Evolutionary conservation across 208 protist species (phyloP), one percentile per base, ranked within the genome.

Genomic region (Angomonas deanei): DNA sequence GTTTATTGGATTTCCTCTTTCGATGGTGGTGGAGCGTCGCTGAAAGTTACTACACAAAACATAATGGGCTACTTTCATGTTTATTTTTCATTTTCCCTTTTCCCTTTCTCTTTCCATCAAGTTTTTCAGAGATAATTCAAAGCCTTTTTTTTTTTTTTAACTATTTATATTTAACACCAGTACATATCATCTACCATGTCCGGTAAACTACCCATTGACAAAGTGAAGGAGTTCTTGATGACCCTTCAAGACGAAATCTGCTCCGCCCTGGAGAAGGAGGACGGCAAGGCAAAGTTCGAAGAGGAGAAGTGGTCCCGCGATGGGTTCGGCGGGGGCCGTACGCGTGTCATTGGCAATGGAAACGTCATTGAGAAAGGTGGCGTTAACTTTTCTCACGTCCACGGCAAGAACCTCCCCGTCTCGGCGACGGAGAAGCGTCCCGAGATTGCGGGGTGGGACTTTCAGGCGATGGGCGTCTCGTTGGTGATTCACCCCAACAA

Each of bases 401-500:
- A 57, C 32, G 86, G 84, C 28, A 64, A 64, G 17, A 63, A 66
- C n/a, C 42, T 94, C 38, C 82, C 73, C 54, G 74, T 36, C 15
- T 74, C 64, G 15, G 68, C 61, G 19, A 69, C 73, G 55, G 67
- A 78, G 61, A 54, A 72, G 21, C 70, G 67, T 36, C 68, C 66
- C 15, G 70, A 82, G 24, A 66, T 86, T 42, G 70, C 59, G 15
- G 68, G 70, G 2, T 61, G 64, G 15, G 52, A 65, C 23, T 96
- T 85, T 36, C 78, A 86, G 50, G 91, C 88, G 21, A 81, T 86
- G 34, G 91, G 91, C 33, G 77, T 96, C 17, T 89, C 78, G 46
- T 46, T 92, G 0, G 84, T 97, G 1, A 78, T 97, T 0, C 92
- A 97, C 66, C 78, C 88, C 13, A 62, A 61, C 11, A 95, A 87